Base-by-base conservation (phyloP, 1,284 basidiomycete genomes). In the Cryptococcus depauperatus region DNA sequence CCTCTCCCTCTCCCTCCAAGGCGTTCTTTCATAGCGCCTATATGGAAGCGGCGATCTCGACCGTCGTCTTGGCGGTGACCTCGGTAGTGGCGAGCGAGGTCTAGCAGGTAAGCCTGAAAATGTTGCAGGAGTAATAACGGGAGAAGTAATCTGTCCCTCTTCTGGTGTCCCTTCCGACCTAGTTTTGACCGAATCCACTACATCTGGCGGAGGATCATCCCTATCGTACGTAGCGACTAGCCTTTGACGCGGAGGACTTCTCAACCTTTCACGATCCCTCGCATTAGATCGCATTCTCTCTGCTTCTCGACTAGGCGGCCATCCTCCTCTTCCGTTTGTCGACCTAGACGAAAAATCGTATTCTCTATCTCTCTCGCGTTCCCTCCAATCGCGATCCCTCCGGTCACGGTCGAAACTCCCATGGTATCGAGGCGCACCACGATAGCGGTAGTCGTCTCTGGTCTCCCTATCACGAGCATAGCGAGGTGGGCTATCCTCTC, bases 121-220 rank as follows among this genome's bases (percentile, higher is more conserved):
- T 4, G 35, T 22, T 5, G 43, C 41, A 18, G 48, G 29, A 11
- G 55, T 16, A 28, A 13, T 35, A 4, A 37, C 27, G 0, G 54
- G 62, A 0, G 60, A 62, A 4, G 59, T 61, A 34, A 67, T 67
- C 39, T 67, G 65, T 0, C 65, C 65, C 46, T 67, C 65, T 54
- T 67, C 65, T 3, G 64, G 64, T 14, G 61, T 53, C 1, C 48
- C 61, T 37, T 37, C 35, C 9, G 58, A 61, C 29, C 57, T 47
- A 18, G 42, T 37, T 23, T 46, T 46, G 30, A 6, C 21, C 14
- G 46, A 48, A 23, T 33, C 42, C 21, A 33, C 43, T 33, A 4
- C 26, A 16, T 26, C 30, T 35, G n/a, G 32, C 19, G 40, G 28
- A 13, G 22, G 23, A 5, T 32, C 11, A 10, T 47, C 45, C 18